Base-by-base conservation (phyloP, 495 filamentous ascomycete species). In the Penicillium lividum region DNA sequence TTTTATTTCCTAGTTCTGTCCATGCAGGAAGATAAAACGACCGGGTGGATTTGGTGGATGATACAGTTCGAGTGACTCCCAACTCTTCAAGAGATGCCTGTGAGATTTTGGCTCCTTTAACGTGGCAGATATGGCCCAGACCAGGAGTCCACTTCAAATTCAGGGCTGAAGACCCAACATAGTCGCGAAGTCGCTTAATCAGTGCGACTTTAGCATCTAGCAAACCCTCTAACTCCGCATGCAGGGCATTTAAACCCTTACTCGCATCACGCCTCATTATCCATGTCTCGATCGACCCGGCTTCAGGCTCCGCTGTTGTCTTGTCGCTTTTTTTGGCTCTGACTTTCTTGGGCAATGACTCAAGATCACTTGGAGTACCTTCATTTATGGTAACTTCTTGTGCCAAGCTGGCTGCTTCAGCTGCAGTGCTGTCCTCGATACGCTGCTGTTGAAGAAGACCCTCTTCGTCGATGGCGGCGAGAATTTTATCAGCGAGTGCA, bases 401-500 rank as follows among this genome's bases (percentile, higher is more conserved):
- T 18, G 90, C 91, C 15, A 91, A 71, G 11, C 79, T 83, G 3
- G 88, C 83, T 62, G 89, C 84, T 58, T 87, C 80, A 15, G 82
- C 85, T 3, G 84, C 85, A 36, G 90, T 86, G 56, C 75, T 82
- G 59, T 93, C 87, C 64, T 93, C 86, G 8, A 89, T 78, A 25
- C 84, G 82, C 58, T 97, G 92, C 55, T 89, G 86, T 64, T 90
- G 83, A 31, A 87, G 80, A 16, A 99, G 73, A 0, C 91, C 91
- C 66, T 97, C 95, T 74, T 98, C 95, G 65, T 99, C 95, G 63
- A 99, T 96, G 5, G 93, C 85, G 1, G 80, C 77, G 9, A 81
- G 58, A 45, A 99, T 96, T 34, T 78, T 79, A 33, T 82, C 66
- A 3, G 93, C 90, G 5, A 99, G 82, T 13, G 75, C 70, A 4